Evolutionary conservation across 108 stramenopile genomes (phyloP), one percentile per base, ranked within the genome.

Genomic region (Chaetoceros tenuissimus): DNA sequence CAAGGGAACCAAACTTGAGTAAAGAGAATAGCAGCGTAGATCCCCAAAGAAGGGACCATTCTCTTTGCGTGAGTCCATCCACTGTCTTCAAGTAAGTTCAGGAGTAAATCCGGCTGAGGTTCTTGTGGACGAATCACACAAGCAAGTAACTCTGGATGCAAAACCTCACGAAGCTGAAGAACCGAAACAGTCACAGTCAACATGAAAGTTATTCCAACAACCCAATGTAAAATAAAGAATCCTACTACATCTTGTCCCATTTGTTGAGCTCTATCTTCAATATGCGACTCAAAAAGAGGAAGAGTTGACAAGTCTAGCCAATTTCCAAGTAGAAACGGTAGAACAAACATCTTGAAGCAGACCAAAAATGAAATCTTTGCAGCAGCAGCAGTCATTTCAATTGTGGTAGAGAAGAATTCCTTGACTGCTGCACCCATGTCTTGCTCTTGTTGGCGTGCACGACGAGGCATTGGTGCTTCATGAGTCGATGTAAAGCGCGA

Each of bases 171-270:
- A 19, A 98, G 75, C 61, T 96, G 91, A 28, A 94, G 59, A 24
- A 97, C 82, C 10, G 89, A 92, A 16, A 97, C 94, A 7, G 97
- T 98, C 24, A 96, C 92, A 3, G 92, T 71, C 21, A 98, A 74
- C 97, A 98, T 98, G 64, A 97, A 98, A 13, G 95, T 92, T 53
- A 98, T 98, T 27, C 97, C 97, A 52, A 76, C 57, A 2, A 96
- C 92, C 97, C 95, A 92, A 57, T 87, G 88, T 3, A 92, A 63
- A 21, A 89, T 63, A 16, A 77, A 47, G 27, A 82, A 78, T n/a
- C 82, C 84, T 51, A 87, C 83, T 2, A 93, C 51, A 61, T 93
- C 87, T n/a, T 31, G 51, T 1, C 83, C 85, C 21, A 85, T 85
- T 54, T 75, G 84, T 17, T 40, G 28, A 21, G 87, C 67, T 48